Evolutionary conservation across 2,329 filamentous ascomycete species (phyloP), one percentile per base, ranked within the genome.

Genomic region (Lachnellula suecica): DNA sequence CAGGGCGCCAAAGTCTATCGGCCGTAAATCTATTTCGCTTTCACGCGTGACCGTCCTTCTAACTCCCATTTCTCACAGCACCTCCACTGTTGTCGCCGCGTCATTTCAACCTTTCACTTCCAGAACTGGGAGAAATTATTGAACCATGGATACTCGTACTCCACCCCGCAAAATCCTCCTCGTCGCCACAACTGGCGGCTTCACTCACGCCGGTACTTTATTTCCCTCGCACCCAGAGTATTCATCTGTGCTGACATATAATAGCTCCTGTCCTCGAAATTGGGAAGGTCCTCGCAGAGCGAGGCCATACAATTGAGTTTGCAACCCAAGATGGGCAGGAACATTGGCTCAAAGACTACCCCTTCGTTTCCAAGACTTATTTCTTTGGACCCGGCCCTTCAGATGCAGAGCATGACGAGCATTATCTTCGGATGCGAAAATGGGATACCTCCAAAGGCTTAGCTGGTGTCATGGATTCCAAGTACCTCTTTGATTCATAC

Each of bases 261-360:
- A 13, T 19, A 69, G 70, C 66, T 2, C 69, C 70, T 1, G 59
- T 73, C 5, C 63, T 72, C 15, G 69, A 73, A 49, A 62, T 72
- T 27, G 68, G 67, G 19, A 57, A 61, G 9, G 61, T 68, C 0
- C 65, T 72, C 11, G 60, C 69, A 20, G 52, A 63, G 7, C 64
- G 70, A 24, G 68, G 71, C 19, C 67, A 72, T 50, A 58, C 51
- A 7, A 59, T 75, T 47, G 66, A 70, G 17, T 74, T 74, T 29
- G 71, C 70, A 19, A 74, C 71, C 1, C 63, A 68, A 25, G 51
- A 65, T 7, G 68, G 68, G 10, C 71, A 73, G 52, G 69, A 72
- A 25, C 40, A 47, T 27, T 74, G 71, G 71, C 5, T 35, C 9
- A 57, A 59, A 9, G 47, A 62, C 2, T 52, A 59, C 27, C 11